Conservation (phyloP, 1,284 basidiomycete species). For the Sporisorium scitamineum region DNA sequence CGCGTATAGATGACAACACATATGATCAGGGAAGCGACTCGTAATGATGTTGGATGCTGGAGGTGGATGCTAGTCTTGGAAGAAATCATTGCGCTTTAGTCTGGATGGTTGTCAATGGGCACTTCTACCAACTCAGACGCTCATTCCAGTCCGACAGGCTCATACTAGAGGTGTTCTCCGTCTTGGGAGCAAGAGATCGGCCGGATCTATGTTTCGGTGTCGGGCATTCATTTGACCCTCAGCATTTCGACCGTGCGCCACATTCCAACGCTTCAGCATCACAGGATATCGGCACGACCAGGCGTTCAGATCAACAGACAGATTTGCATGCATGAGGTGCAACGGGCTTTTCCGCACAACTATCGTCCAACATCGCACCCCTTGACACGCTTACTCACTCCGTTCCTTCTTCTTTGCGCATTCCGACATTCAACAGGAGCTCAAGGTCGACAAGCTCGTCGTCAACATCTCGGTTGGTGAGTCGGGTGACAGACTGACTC, state of each 20-base stretch:
- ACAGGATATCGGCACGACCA: not conserved
- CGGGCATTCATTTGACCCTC: not conserved
- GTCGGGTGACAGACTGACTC: constrained; percentile 98
- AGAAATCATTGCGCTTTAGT: not conserved
- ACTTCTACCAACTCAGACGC: not conserved
- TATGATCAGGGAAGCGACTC: no score
- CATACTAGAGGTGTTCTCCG: not conserved
- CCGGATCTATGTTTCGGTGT: no score
- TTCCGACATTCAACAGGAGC: constrained; percentile 75
- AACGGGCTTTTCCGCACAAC: constrained; percentile 1
- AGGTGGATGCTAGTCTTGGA: not conserved
- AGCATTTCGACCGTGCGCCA: not conserved
- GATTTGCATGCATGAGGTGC: constrained; percentile 6
- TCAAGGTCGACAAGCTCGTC: constrained; percentile 98
- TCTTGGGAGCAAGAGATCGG: not conserved
- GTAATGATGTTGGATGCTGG: not conserved
- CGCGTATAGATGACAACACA: no score
- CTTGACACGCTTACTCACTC: constrained; percentile 9
- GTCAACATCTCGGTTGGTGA: constrained; percentile 99
- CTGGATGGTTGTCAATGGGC: not conserved
- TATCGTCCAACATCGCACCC: not conserved
- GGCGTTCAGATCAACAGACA: not conserved
- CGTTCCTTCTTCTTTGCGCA: not conserved
- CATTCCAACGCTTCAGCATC: not conserved
- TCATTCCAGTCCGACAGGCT: not conserved